A percentile compares a stretch with the other conserved stretches of the same genome.
These are phyloP conservation scores for Neonectria magnoliae DNA, from an alignment of 2,329 filamentous ascomycete species.

Conservation along the genomic window DNA sequence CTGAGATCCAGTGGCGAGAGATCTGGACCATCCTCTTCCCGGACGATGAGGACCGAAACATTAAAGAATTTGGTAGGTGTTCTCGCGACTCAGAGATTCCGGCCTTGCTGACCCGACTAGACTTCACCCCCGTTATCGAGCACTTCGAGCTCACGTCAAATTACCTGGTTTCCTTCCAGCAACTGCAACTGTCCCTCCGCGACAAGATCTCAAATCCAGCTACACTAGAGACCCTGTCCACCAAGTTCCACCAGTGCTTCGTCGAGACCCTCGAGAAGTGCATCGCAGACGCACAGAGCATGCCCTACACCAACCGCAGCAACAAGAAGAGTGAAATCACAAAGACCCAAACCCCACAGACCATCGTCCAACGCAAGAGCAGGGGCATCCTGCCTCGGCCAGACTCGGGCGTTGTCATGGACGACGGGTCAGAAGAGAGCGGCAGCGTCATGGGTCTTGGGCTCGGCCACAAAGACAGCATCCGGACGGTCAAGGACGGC, in stretches of 20 bases:
- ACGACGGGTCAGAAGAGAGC: slow-evolving; percentile 53
- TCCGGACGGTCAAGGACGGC: slow-evolving; percentile 41
- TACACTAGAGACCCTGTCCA: slow-evolving; percentile 51
- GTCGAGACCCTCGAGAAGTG: slow-evolving; percentile 52
- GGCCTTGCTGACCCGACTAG: slow-evolving; percentile 34
- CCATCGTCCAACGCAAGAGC: slow-evolving; percentile 35
- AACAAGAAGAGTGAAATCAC: slow-evolving; percentile 51
- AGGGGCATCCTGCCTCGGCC: slow-evolving; percentile 45
- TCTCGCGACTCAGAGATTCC: accelerated
- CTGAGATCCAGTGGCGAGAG: slow-evolving; percentile 53
- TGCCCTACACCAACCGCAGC: slow-evolving; percentile 54
- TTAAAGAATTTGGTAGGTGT: slow-evolving; percentile 45
- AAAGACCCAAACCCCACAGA: slow-evolving; percentile 32
- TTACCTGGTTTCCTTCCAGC: slow-evolving; percentile 48
- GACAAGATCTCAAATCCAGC: slow-evolving; percentile 52
- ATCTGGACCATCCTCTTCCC: slow-evolving; percentile 56
- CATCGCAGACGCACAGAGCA: slow-evolving; percentile 47
- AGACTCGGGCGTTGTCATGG: slow-evolving; percentile 52
- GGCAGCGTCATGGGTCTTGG: slow-evolving; percentile 41
- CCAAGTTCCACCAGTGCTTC: slow-evolving; percentile 54
- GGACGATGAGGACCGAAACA: slow-evolving; percentile 49
- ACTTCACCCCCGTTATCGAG: slow-evolving; percentile 54
- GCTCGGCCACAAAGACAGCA: slow-evolving; percentile 45
- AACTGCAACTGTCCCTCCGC: slow-evolving; percentile 46
- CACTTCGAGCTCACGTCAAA: slow-evolving; percentile 51